phyloP scores from a whole-genome alignment of 2,329 filamentous ascomycete genomes.

The Diplocarpon mali region DNA sequence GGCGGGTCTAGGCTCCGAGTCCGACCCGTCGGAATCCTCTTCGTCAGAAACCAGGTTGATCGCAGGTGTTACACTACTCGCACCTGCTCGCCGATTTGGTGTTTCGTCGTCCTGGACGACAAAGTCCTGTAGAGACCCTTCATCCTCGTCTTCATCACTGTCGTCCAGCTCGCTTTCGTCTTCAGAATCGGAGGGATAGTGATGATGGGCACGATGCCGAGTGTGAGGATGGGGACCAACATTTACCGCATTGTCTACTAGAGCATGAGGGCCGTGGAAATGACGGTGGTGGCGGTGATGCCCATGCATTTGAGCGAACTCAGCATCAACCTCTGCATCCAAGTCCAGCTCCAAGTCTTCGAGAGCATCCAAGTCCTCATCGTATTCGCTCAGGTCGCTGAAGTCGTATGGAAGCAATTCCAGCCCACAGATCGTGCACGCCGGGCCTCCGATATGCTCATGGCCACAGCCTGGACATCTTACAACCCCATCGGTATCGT shows the following conservation, averaged over 20 bases:
- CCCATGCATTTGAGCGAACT: neutral
- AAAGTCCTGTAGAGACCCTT: slow-evolving; percentile 23
- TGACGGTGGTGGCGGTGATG: neutral
- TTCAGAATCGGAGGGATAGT: neutral
- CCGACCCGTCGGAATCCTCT: slow-evolving; percentile 16
- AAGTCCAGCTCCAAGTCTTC: slow-evolving; percentile 11
- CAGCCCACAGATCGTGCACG: slow-evolving; percentile 44
- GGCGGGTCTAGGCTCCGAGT: slow-evolving; percentile 24
- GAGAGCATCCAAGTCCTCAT: slow-evolving; percentile 8
- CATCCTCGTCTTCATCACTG: slow-evolving; percentile 21
- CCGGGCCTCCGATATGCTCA: slow-evolving; percentile 49
- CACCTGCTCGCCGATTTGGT: slow-evolving; percentile 3
- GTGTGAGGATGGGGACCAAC: neutral
- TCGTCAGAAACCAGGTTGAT: slow-evolving; percentile 21
- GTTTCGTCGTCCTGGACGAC: slow-evolving; percentile 22
- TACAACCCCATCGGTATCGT: slow-evolving; percentile 45
- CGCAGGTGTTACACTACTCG: neutral
- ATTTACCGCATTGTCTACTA: slow-evolving; percentile 1
- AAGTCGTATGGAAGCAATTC: slow-evolving; percentile 34
- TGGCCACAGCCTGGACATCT: slow-evolving; percentile 51
- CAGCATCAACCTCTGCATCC: slow-evolving; percentile 7
- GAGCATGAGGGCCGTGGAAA: neutral
- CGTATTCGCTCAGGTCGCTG: slow-evolving; percentile 28
- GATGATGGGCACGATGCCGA: slow-evolving; percentile 9
- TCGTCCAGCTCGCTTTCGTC: slow-evolving; percentile 12